Conservation (phyloP, 768 basidiomycete genomes). For the Pleurotus tuoliensis region DNA sequence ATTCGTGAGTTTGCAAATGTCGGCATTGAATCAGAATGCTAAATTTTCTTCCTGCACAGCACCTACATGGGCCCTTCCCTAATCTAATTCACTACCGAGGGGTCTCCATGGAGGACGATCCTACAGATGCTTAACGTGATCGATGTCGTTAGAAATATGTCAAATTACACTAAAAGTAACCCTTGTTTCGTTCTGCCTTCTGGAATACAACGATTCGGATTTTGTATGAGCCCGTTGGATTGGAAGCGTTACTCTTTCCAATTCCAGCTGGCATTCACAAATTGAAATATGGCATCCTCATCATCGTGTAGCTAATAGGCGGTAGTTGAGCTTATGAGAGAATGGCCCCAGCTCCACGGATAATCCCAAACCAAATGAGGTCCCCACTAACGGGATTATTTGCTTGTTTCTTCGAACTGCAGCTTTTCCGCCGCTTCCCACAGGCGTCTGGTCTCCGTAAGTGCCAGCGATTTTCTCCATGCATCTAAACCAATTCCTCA, state of each 20-base stretch:
- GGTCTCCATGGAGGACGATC: conserved; percentile 18
- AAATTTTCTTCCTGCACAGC: conserved; percentile 24
- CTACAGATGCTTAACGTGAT: background rate
- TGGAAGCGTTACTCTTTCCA: too few species aligned
- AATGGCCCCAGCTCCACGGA: too few species aligned
- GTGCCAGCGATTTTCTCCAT: background rate
- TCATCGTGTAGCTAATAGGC: background rate
- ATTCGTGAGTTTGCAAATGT: conserved; percentile 35
- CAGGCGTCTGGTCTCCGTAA: background rate
- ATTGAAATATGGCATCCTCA: background rate
- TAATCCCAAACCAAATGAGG: too few species aligned
- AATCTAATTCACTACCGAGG: conserved; percentile 52
- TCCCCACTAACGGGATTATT: background rate
- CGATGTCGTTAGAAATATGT: too few species aligned
- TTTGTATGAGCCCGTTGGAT: too few species aligned
- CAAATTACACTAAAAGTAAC: too few species aligned
- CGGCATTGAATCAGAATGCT: too few species aligned
- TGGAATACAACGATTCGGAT: too few species aligned
- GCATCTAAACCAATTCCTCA: background rate
- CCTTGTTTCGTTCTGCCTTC: too few species aligned
- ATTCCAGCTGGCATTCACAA: too few species aligned
- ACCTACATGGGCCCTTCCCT: conserved; percentile 50
- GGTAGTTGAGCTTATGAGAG: too few species aligned
- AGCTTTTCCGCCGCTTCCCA: background rate
- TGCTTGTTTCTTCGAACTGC: background rate